A percentile compares a stretch with the other conserved stretches of the same genome.
phyloP scores from a whole-genome alignment of 2,329 filamentous ascomycete genomes.

The Trichophyton benhamiae region DNA sequence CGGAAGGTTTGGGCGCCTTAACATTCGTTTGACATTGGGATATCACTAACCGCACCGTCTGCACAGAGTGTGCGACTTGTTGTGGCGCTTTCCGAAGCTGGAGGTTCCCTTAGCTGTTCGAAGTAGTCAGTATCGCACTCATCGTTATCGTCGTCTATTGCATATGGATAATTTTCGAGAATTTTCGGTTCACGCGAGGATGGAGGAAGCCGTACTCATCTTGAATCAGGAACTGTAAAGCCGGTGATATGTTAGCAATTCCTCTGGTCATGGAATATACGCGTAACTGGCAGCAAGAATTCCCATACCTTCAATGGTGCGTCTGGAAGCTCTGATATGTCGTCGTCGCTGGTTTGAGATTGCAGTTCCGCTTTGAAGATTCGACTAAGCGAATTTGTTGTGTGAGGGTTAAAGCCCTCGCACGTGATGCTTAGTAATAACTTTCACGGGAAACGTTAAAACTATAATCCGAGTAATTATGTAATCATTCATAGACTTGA shows the following conservation, averaged over 20 bases:
- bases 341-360: conserved; percentile 34
- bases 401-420: conserved; percentile 25
- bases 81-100: conserved; percentile 72
- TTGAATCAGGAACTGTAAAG: conserved; percentile 39
- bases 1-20: conserved; percentile 10
- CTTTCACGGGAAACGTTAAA: background rate
- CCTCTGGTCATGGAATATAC: background rate
- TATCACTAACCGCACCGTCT: conserved; percentile 82
- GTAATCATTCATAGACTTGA: background rate
- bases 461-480: background rate
- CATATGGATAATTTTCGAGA: background rate
- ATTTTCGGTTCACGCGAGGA: conserved; percentile 11
- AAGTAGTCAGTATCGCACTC: conserved; percentile 32
- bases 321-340: conserved; percentile 34
- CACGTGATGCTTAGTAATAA: background rate
- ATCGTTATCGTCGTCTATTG: background rate
- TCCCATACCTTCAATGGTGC: conserved; percentile 31
- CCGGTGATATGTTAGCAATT: background rate
- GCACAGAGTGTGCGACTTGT: conserved; percentile 97
- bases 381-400: conserved; percentile 33
- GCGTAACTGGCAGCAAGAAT: conserved; percentile 3
- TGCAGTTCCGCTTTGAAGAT: conserved; percentile 26
- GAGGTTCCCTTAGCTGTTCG: conserved; percentile 57
- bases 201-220: conserved; percentile 43
- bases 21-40: background rate